Percentiles rank a stretch among this genome's conserved stretches.
These are phyloP conservation scores for Phytophthora crassamura DNA, from an alignment of 352 stramenopile genomes.

Conservation along the genomic window DNA sequence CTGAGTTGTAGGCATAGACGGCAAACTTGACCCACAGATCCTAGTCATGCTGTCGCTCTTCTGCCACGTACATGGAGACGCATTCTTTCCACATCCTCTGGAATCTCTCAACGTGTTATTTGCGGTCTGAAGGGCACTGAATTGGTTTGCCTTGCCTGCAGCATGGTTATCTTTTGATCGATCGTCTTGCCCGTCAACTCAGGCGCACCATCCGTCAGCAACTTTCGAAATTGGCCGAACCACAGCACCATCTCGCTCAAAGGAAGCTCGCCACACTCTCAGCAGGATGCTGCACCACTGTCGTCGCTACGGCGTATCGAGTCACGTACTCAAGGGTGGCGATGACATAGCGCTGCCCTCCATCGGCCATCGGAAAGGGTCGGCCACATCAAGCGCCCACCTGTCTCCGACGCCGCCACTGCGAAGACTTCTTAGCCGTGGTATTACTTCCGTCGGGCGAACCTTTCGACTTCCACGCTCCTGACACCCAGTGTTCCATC, in stretches of 20 bases:
- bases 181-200: neutral
- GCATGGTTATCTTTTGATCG: neutral
- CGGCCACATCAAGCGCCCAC: constrained; percentile 6
- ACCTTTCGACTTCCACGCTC: too few relatives aligned
- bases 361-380: neutral
- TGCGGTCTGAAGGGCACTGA: constrained; percentile 5
- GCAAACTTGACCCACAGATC: neutral
- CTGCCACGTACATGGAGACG: neutral
- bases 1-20: constrained; percentile 1
- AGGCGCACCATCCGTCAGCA: neutral
- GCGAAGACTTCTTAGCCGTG: neutral
- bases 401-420: neutral
- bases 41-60: neutral
- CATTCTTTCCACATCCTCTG: constrained; percentile 13
- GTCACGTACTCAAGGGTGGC: constrained; percentile 9
- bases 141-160: constrained; percentile 5
- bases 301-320: constrained; percentile 1
- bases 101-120: constrained; percentile 9
- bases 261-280: neutral
- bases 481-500: constrained; percentile 4
- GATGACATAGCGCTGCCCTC: too few relatives aligned
- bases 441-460: neutral
- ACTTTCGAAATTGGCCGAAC: constrained; percentile 3
- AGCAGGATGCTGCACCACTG: neutral
- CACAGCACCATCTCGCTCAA: constrained; percentile 1